Evolutionary conservation across 2,329 filamentous ascomycete genomes (phyloP).

Genomic region (Epichloe gansuensis): DNA sequence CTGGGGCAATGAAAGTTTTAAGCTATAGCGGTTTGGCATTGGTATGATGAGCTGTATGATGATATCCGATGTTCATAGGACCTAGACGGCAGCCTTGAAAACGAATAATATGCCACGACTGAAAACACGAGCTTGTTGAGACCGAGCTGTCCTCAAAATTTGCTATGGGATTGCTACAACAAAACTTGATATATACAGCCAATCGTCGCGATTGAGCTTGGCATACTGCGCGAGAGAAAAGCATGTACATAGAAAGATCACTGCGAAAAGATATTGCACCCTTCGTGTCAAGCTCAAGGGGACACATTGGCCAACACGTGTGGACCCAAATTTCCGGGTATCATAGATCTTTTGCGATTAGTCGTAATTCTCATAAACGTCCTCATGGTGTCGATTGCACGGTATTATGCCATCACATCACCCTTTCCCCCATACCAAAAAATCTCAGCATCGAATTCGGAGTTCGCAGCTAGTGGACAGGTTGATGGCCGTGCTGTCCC

Average conservation of each 20-base stretch:
- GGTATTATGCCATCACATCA: not conserved
- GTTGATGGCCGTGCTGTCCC: constrained; percentile 13
- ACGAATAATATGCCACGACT: too few relatives aligned
- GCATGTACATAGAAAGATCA: too few relatives aligned
- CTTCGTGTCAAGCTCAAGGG: too few relatives aligned
- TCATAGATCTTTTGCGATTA: not conserved
- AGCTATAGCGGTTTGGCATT: not conserved
- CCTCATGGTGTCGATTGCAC: not conserved
- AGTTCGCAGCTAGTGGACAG: not conserved
- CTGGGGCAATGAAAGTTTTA: not conserved
- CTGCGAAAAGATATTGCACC: too few relatives aligned
- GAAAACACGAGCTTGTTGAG: too few relatives aligned
- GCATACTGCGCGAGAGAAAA: too few relatives aligned
- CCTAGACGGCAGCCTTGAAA: too few relatives aligned
- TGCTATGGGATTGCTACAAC: too few relatives aligned
- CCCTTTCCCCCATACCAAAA: not conserved
- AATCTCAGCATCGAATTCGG: not conserved
- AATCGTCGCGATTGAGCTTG: too few relatives aligned
- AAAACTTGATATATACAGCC: too few relatives aligned
- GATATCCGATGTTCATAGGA: too few relatives aligned
- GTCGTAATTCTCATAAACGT: not conserved
- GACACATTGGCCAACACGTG: not conserved
- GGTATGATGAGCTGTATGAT: not conserved
- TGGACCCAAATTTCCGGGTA: not conserved
- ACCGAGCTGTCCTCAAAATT: too few relatives aligned